A percentile compares a stretch with the other conserved stretches of the same genome.
Evolutionary conservation across 2,329 filamentous ascomycete species (phyloP).

Genomic region (Penicillium sp.): DNA sequence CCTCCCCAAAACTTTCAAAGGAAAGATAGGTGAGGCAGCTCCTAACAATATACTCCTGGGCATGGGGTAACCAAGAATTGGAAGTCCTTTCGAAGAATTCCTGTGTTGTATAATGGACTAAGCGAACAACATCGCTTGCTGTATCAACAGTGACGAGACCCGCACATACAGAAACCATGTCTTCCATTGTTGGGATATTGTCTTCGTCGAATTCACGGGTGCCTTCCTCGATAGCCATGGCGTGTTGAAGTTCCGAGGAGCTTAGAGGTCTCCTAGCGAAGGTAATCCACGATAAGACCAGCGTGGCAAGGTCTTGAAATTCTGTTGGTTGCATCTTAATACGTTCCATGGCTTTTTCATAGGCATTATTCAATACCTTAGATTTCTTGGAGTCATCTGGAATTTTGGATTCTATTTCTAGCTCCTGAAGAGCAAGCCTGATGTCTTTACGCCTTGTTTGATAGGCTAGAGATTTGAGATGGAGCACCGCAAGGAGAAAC

Average conservation of each 20-base stretch:
- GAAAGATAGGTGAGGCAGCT: background rate
- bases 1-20: background rate
- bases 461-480: background rate
- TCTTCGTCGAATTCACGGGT: background rate
- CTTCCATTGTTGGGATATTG: background rate
- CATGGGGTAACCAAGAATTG: background rate
- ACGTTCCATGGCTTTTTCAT: background rate
- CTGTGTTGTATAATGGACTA: conserved; percentile 45
- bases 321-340: background rate
- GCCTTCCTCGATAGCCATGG: conserved; percentile 3
- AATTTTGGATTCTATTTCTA: background rate
- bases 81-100: conserved; percentile 37
- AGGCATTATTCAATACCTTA: background rate
- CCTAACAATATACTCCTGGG: background rate
- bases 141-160: conserved; percentile 21
- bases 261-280: conserved; percentile 8
- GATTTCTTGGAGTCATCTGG: background rate
- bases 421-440: background rate
- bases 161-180: conserved; percentile 18
- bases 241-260: background rate
- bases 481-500: background rate
- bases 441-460: background rate
- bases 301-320: conserved; percentile 2
- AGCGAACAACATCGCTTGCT: conserved; percentile 17
- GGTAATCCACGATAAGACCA: conserved; percentile 12